A percentile compares a stretch with the other conserved stretches of the same genome.
These are phyloP conservation scores for Ustilago lituana DNA, from an alignment of 1,284 basidiomycete genomes.

Conservation along the genomic window DNA sequence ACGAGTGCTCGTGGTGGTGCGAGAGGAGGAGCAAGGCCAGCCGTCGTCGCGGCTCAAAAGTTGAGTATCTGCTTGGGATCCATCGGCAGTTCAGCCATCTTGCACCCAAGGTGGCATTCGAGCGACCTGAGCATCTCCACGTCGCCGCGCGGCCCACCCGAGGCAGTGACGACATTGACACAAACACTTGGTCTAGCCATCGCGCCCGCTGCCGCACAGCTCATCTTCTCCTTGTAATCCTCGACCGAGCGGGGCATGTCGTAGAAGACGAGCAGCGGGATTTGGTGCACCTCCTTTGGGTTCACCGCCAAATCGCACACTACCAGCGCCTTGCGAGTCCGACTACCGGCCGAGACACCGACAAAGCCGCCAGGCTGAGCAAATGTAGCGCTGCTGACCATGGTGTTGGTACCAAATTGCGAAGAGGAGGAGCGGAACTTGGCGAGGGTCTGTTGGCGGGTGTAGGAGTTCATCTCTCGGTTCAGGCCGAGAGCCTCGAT, in stretches of 20 bases:
- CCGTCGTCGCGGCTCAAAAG: slow-evolving; percentile 24
- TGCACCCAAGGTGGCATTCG: slow-evolving; percentile 75
- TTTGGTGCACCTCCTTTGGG: slow-evolving; percentile 84
- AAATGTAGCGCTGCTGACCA: slow-evolving; percentile 68
- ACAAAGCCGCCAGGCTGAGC: slow-evolving; percentile 73
- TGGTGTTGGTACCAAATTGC: slow-evolving; percentile 37
- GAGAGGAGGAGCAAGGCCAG: too few species aligned
- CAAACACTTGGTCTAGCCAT: slow-evolving; percentile 85
- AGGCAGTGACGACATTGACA: slow-evolving; percentile 93
- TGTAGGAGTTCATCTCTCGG: slow-evolving; percentile 83
- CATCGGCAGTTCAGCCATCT: slow-evolving; percentile 59
- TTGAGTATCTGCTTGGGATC: slow-evolving; percentile 57
- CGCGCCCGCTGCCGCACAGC: slow-evolving; percentile 78
- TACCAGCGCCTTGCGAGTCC: slow-evolving; percentile 75
- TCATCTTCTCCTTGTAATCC: slow-evolving; percentile 84
- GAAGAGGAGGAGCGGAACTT: slow-evolving; percentile 76
- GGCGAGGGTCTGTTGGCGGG: slow-evolving; percentile 80
- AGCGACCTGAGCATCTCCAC: slow-evolving; percentile 97
- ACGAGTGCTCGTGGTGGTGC: too few species aligned
- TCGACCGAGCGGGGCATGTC: slow-evolving; percentile 94
- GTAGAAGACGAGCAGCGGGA: slow-evolving; percentile 81
- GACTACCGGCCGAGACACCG: slow-evolving; percentile 36
- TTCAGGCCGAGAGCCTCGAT: slow-evolving; percentile 80
- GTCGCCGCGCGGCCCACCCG: slow-evolving; percentile 78
- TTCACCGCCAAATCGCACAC: slow-evolving; percentile 92